Percentiles rank a stretch among this genome's conserved stretches.
These are phyloP conservation scores for Carex cristatella DNA, from an alignment of 176 grass and related monocot genomes.

Conservation along the genomic window DNA sequence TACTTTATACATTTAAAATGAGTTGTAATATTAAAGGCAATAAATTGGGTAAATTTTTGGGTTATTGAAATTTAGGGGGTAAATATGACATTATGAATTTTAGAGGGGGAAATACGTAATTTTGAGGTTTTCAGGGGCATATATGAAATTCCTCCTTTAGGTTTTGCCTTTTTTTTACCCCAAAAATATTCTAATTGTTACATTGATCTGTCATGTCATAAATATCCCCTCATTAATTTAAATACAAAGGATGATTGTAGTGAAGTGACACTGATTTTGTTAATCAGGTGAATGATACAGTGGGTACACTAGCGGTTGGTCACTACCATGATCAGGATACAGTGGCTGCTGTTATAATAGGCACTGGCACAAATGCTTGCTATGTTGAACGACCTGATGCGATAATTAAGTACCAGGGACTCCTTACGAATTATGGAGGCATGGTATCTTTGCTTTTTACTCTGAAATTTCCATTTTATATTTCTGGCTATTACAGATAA, in stretches of 20 bases:
- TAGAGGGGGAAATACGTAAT: too few species aligned
- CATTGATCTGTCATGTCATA: too few species aligned
- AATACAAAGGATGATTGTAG: not conserved
- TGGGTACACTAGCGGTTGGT: constrained; percentile 88
- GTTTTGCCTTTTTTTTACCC: not conserved
- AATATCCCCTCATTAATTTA: not conserved
- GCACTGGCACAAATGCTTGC: constrained; percentile 86
- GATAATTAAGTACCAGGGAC: constrained; percentile 91
- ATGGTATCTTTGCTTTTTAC: constrained; percentile 68
- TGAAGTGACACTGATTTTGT: not conserved
- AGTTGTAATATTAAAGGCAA: too few species aligned
- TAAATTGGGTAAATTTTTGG: too few species aligned
- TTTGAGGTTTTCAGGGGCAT: too few species aligned
- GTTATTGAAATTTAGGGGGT: too few species aligned
- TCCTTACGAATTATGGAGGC: constrained; percentile 72
- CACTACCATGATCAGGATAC: constrained; percentile 84
- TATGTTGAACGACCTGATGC: constrained; percentile 90
- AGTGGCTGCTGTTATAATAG: constrained; percentile 85
- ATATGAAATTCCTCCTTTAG: too few species aligned
- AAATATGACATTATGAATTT: too few species aligned
- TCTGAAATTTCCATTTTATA: constrained; percentile 19
- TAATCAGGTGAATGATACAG: constrained; percentile 87
- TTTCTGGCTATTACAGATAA: not conserved
- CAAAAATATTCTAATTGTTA: not conserved
- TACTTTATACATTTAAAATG: too few species aligned